A percentile compares a stretch with the other conserved stretches of the same genome.
Evolutionary conservation across 1,284 basidiomycete genomes (phyloP).

Genomic region (Ganoderma resinaceum): DNA sequence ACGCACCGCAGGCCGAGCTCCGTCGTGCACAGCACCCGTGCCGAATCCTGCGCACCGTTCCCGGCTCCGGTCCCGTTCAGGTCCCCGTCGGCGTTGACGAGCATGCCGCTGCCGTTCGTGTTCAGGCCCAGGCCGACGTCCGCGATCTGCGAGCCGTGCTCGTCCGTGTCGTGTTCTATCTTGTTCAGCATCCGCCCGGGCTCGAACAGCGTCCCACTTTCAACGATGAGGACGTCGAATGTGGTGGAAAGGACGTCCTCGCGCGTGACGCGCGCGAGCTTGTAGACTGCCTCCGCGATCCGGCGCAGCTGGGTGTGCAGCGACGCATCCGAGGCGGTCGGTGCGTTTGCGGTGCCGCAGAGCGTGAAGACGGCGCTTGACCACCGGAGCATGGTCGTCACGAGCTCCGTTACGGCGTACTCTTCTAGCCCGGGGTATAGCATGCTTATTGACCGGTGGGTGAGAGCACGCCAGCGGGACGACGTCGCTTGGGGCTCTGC

Average conservation of each 20-base stretch:
- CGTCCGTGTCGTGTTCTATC: conserved; percentile 53
- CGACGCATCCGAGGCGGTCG: conserved; percentile 34
- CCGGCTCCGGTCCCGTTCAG: conserved; percentile 10
- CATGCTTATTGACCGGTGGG: conserved; percentile 69
- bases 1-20: conserved; percentile 72
- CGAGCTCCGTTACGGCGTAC: conserved; percentile 69
- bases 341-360: conserved; percentile 57
- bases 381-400: conserved; percentile 75
- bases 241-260: conserved; percentile 78
- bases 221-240: conserved; percentile 69
- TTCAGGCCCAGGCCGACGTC: conserved; percentile 40
- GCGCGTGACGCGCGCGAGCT: conserved; percentile 63
- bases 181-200: conserved; percentile 66
- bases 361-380: conserved; percentile 69
- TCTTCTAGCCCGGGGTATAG: conserved; percentile 72
- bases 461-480: conserved; percentile 74
- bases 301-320: conserved; percentile 67
- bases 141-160: conserved; percentile 16
- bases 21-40: conserved; percentile 66
- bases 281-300: conserved; percentile 66
- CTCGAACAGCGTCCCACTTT: conserved; percentile 58
- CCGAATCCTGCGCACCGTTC: conserved; percentile 22
- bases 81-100: conserved; percentile 16
- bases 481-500: conserved; percentile 78
- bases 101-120: conserved; percentile 15